Base-by-base conservation (phyloP, 83 land plant genomes). In the Picea abies region DNA sequence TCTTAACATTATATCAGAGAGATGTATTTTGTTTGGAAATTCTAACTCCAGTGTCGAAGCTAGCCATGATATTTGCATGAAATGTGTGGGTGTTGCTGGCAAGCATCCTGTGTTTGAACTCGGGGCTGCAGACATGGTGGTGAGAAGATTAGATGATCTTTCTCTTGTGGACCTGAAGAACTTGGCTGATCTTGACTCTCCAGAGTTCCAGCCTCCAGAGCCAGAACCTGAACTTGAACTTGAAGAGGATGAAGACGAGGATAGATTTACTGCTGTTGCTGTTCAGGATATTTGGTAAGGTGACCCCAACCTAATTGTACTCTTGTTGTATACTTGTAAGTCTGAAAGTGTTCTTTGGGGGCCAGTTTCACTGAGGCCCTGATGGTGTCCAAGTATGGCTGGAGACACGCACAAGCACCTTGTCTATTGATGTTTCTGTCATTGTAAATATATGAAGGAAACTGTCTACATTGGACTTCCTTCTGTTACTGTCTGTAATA, bases 11-110 rank as follows among this genome's bases (percentile, higher is more conserved):
- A 94, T 92, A 80, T 89, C 96, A 6, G 97, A 95, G 78, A 65
- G 99, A 56, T 95, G 98, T 67, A 95, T 97, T 80, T 95, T 97
- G 35, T 95, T 97, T 86, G 98, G 98, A 64, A 97, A 92, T 77
- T 95, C 99, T 11, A 95, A 97, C 82, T 85, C 87, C 8, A 92
- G 94, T 20, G 94, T 95, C 32, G 98, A 97, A 86, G 99, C 99
- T 52, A 98, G 98, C 7, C 99, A 94, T 85, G 99, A 97, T 85
- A 95, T 94, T 6, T 81, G 87, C 63, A 97, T 97, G 98, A 97
- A 97, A 88, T 95, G 98, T 79, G 95, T 97, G 5, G 99, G 93
- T 35, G 95, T 97, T 25, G 98, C 97, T 23, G 94, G 98, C 80
- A 95, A 89, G 82, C 98, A 95, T 72, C 98, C 96, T 4, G 14